A percentile compares a stretch with the other conserved stretches of the same genome.
Evolutionary conservation across 2,329 filamentous ascomycete genomes (phyloP).

Genomic region (Fusarium algeriense): DNA sequence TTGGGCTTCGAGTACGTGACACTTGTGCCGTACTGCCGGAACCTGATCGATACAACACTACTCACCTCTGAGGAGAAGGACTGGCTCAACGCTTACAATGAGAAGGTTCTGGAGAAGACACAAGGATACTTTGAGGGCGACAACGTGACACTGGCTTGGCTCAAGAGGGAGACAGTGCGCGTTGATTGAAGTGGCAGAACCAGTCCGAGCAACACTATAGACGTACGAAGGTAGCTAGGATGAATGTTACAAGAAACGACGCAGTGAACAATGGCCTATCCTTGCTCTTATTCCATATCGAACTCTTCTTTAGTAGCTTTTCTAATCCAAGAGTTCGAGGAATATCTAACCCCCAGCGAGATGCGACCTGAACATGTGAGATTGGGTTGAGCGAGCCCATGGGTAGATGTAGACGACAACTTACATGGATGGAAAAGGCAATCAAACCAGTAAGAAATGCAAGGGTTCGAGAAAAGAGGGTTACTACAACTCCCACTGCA

Average conservation of each 20-base stretch:
- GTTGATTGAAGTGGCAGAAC: conserved; percentile 53
- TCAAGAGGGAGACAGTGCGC: conserved; percentile 85
- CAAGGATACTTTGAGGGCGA: conserved; percentile 80
- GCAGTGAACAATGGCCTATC: conserved; percentile 74
- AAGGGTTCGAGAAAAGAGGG: conserved; percentile 77
- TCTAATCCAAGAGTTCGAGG: conserved; percentile 54
- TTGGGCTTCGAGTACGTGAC: conserved; percentile 97
- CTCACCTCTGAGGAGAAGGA: conserved; percentile 80
- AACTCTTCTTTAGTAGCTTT: conserved; percentile 53
- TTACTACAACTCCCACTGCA: conserved; percentile 72
- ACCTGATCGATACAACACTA: conserved; percentile 81
- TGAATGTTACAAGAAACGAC: conserved; percentile 79
- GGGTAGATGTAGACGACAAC: conserved; percentile 30
- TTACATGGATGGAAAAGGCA: conserved; percentile 73
- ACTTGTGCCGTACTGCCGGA: conserved; percentile 94
- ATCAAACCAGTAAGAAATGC: conserved; percentile 75
- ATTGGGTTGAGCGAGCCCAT: neutral
- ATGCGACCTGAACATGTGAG: conserved; percentile 55
- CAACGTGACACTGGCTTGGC: conserved; percentile 78
- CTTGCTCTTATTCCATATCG: conserved; percentile 63
- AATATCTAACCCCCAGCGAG: conserved; percentile 58
- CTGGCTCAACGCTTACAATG: conserved; percentile 90
- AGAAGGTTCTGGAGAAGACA: conserved; percentile 85
- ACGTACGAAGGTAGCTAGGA: conserved; percentile 66
- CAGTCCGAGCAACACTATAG: conserved; percentile 57